Evolutionary conservation across 148 eudicot genomes (phyloP), one percentile per base, ranked within the genome.

Genomic region (Rhododendron henanense): DNA sequence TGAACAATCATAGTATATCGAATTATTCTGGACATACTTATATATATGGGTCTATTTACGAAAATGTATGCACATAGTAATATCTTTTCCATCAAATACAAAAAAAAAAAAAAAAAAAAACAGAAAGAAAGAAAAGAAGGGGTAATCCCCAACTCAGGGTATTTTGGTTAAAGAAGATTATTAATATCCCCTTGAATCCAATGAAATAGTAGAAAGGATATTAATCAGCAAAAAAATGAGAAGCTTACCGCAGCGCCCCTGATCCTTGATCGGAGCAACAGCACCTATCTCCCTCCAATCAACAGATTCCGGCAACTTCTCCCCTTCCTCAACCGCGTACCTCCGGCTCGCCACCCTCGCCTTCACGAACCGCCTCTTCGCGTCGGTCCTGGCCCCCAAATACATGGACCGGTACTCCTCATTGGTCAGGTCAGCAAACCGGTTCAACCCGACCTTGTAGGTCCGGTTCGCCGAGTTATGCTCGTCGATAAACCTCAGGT

Each of bases 241-340:
- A 74, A 31, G 50, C 90, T 84, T 87, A 96, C 99, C 99, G 78
- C 99, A 95, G 39, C 85, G 87, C 84, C 98, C 99, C 85, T 96
- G 99, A 84, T 95, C 91, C 83, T 95, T 95, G 80, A 96, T 86
- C 11, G 91, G 90, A 88, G 93, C 92, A 87, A 96, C 96, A n/a
- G 97, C 97, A 57, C 98, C 98, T 37, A 10, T 67, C 83, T 88
- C 84, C 88, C 99, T 88, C 99, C 99, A 96, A 84, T 96, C 99
- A 47, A 96, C 95, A 33, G 87, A 83, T 39, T 85, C 89, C 55
- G 99, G 99, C 86, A 96, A 67, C 84, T 78, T 67, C 5, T 94
- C 96, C 7, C 93, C 91, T 28, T 84, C 88, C 19, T 73, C 87
- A 18, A 87, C 88, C 67, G 90, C 92, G 44, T 94, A 94, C 19